phyloP scores from a whole-genome alignment of 257 asterid genomes.

The Paraleonurus japonicus region DNA sequence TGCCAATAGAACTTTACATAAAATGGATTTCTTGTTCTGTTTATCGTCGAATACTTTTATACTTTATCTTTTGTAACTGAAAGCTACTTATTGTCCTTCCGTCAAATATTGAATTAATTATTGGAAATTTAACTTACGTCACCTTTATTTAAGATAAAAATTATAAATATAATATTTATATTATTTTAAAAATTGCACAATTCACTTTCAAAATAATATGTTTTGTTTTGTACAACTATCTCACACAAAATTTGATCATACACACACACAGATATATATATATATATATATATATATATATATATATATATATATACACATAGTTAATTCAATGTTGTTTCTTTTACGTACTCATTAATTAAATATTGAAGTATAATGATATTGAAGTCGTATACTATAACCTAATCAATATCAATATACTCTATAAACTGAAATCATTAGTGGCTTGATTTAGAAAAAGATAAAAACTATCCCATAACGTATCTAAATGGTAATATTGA shows the following conservation, averaged over 20 bases:
- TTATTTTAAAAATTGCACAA: no score
- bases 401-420: background rate
- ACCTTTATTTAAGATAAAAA: background rate
- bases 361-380: background rate
- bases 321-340: background rate
- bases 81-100: constrained; percentile 13
- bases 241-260: no score
- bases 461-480: background rate
- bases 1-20: background rate
- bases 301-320: no score
- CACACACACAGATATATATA: no score
- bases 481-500: background rate
- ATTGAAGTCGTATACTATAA: background rate
- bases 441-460: background rate
- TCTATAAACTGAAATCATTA: background rate
- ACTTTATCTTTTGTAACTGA: background rate
- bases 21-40: background rate
- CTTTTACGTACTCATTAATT: background rate
- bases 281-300: no score
- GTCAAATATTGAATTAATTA: constrained; percentile 3
- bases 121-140: constrained; percentile 10
- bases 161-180: no score
- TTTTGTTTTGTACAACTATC: no score
- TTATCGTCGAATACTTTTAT: background rate
- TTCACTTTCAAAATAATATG: no score